Conservation (phyloP, 2,329 filamentous ascomycete species). For the Polytolypa hystricis region DNA sequence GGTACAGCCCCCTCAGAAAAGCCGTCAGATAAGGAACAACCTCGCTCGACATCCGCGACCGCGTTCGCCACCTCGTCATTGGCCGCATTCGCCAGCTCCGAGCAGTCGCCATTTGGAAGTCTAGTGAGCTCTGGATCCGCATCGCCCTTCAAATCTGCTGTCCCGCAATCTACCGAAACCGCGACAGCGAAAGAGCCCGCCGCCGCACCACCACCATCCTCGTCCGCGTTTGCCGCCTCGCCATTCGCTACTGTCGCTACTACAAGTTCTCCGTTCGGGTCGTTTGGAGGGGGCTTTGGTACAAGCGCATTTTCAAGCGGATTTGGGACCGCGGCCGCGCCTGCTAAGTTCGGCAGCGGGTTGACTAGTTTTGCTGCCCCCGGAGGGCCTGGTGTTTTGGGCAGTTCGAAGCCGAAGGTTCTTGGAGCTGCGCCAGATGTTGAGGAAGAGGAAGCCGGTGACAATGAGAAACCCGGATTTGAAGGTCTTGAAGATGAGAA, state of each 20-base stretch:
- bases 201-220: constrained; percentile 13
- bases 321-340: constrained; percentile 45
- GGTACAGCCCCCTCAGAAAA: constrained; percentile 12
- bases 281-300: constrained; percentile 24
- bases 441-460: constrained; percentile 39
- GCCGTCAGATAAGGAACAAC: constrained; percentile 15
- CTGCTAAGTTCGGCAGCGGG: constrained; percentile 32
- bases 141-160: constrained; percentile 30
- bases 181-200: constrained; percentile 16
- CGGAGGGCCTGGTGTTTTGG: constrained; percentile 36
- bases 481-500: constrained; percentile 41
- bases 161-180: constrained; percentile 8
- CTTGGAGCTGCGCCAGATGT: constrained; percentile 60
- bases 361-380: constrained; percentile 62
- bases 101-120: constrained; percentile 53
- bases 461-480: constrained; percentile 34
- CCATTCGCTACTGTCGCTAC: constrained; percentile 19
- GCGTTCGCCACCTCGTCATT: constrained; percentile 61
- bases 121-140: constrained; percentile 36
- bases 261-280: constrained; percentile 28
- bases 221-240: constrained; percentile 13
- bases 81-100: constrained; percentile 51
- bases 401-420: constrained; percentile 40
- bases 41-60: constrained; percentile 43
- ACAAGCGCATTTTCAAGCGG: constrained; percentile 28